Evolutionary conservation across 352 stramenopile genomes (phyloP).

Genomic region (Pythium aristosporum): DNA sequence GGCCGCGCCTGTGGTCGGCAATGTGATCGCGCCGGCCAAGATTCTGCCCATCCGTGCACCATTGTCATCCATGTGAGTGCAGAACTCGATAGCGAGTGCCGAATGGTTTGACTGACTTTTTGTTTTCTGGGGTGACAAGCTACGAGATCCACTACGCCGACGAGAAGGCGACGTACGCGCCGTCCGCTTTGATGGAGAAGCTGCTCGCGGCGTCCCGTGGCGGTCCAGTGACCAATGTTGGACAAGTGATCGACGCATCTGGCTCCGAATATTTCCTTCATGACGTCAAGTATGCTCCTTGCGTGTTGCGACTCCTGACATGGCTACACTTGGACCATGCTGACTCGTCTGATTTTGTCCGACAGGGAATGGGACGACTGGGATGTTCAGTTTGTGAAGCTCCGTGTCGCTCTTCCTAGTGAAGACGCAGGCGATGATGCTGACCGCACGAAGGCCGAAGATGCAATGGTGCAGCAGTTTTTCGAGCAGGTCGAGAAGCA

Average conservation of each 20-base stretch:
- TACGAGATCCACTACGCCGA: slow-evolving; percentile 83
- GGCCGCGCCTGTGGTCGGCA: slow-evolving; percentile 49
- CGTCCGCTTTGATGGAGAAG: slow-evolving; percentile 79
- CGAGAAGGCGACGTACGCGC: slow-evolving; percentile 51
- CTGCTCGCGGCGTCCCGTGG: slow-evolving; percentile 63
- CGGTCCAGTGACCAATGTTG: slow-evolving; percentile 66
- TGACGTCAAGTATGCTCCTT: slow-evolving; percentile 58
- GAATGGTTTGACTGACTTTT: neutral
- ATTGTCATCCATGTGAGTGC: slow-evolving; percentile 71
- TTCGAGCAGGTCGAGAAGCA: slow-evolving; percentile 58
- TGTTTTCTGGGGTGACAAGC: slow-evolving; percentile 27
- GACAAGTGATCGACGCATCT: slow-evolving; percentile 77
- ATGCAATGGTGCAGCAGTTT: slow-evolving; percentile 59
- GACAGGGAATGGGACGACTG: slow-evolving; percentile 85
- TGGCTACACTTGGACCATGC: neutral
- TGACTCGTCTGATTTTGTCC: neutral
- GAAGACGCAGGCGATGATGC: slow-evolving; percentile 31
- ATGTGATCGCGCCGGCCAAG: slow-evolving; percentile 45
- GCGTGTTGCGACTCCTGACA: neutral
- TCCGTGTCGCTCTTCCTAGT: slow-evolving; percentile 24
- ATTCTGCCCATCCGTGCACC: slow-evolving; percentile 80
- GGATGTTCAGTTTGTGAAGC: slow-evolving; percentile 84
- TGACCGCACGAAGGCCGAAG: slow-evolving; percentile 40
- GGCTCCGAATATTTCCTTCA: slow-evolving; percentile 70
- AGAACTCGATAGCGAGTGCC: neutral